These are phyloP conservation scores for Lathyrus oleraceus DNA, from an alignment of 306 rosid species.

Conservation along the genomic window DNA sequence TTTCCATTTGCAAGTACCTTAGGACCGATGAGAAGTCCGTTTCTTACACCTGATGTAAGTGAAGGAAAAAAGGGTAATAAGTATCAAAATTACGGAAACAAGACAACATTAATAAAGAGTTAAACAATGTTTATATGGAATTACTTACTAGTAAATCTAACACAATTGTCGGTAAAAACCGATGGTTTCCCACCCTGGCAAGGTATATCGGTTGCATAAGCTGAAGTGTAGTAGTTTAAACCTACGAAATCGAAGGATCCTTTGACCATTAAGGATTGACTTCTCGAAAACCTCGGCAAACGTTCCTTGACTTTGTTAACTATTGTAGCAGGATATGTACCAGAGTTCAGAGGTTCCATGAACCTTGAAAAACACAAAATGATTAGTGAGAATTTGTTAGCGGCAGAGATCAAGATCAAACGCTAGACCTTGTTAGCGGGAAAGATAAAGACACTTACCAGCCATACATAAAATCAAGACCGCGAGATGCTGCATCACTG, in stretches of 20 bases:
- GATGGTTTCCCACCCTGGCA: conserved; percentile 25
- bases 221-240: conserved; percentile 57
- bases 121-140: conserved; percentile 23
- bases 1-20: conserved; percentile 45
- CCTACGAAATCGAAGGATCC: conserved; percentile 68
- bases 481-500: conserved; percentile 44
- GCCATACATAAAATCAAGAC: conserved; percentile 52
- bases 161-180: conserved; percentile 37
- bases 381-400: conserved; percentile 1
- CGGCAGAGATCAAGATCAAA: not conserved
- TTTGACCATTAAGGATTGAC: conserved; percentile 44
- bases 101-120: not conserved
- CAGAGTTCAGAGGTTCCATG: conserved; percentile 59
- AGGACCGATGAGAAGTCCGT: conserved; percentile 56
- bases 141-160: conserved; percentile 42
- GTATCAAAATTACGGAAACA: not conserved
- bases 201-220: conserved; percentile 45
- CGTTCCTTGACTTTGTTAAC: conserved; percentile 43
- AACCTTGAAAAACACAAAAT: conserved; percentile 45
- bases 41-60: conserved; percentile 36
- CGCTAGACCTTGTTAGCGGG: not conserved
- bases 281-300: conserved; percentile 51
- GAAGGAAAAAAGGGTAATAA: conserved; percentile 18
- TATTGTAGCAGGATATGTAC: conserved; percentile 58
- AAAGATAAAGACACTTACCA: conserved; percentile 43